phyloP scores from a whole-genome alignment of 176 grass and related monocot species.

The Oryza glumipatula region DNA sequence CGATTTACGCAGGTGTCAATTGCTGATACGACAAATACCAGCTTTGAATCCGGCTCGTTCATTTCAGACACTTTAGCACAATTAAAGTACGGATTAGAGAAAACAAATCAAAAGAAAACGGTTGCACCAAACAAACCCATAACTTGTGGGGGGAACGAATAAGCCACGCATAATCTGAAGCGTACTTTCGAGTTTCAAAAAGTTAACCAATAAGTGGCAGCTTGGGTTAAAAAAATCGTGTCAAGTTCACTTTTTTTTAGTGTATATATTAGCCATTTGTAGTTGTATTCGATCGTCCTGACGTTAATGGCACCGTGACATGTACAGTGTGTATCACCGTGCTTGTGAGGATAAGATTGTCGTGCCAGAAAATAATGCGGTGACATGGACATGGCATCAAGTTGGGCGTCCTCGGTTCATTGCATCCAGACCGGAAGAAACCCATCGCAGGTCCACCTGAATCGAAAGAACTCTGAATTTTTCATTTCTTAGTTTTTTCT shows the following conservation, averaged over 20 bases:
- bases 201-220: not conserved
- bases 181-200: not conserved
- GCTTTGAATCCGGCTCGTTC: not conserved
- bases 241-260: not conserved
- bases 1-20: not conserved
- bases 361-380: not conserved
- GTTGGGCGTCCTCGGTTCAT: conserved; percentile 28
- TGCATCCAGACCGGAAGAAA: conserved; percentile 21
- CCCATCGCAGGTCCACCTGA: not conserved
- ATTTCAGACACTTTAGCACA: not conserved
- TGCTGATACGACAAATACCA: not conserved
- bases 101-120: not conserved
- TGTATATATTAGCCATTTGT: not conserved
- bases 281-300: not conserved
- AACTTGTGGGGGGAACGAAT: not conserved
- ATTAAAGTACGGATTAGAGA: not conserved
- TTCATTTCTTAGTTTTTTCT: not conserved
- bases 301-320: no score
- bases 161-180: not conserved
- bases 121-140: not conserved
- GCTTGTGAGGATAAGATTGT: conserved; percentile 28
- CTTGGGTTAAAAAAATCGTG: not conserved
- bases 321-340: not conserved
- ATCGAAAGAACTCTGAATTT: not conserved
- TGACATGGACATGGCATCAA: conserved; percentile 11